A percentile compares a stretch with the other conserved stretches of the same genome.
These are phyloP conservation scores for Hypoxylon fuscum DNA, from an alignment of 495 filamentous ascomycete species.

Conservation along the genomic window DNA sequence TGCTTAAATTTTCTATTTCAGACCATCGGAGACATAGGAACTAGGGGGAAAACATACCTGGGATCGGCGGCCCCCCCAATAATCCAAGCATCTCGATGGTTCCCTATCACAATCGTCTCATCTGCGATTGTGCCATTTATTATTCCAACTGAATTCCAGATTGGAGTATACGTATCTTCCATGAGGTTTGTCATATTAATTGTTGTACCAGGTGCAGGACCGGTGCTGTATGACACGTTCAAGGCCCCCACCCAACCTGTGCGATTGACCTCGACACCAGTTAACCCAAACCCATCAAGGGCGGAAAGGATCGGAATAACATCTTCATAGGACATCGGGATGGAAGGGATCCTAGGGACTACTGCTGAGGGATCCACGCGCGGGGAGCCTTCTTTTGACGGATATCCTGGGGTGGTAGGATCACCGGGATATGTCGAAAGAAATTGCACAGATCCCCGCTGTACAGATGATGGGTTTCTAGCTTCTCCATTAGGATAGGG, in stretches of 20 bases:
- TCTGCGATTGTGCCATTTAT: slow-evolving; percentile 79
- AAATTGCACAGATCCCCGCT: slow-evolving; percentile 83
- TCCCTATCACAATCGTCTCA: slow-evolving; percentile 86
- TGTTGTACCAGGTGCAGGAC: slow-evolving; percentile 74
- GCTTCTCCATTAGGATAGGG: slow-evolving; percentile 85
- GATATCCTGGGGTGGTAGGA: slow-evolving; percentile 88
- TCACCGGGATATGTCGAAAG: slow-evolving; percentile 66
- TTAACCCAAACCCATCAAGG: slow-evolving; percentile 82
- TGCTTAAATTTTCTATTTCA: too few relatives aligned
- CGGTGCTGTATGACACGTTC: slow-evolving; percentile 84
- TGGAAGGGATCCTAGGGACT: slow-evolving; percentile 82
- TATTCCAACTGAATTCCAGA: slow-evolving; percentile 89
- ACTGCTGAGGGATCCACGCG: slow-evolving; percentile 67
- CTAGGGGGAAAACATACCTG: too few relatives aligned
- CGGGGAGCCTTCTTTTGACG: slow-evolving; percentile 79
- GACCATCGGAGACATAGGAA: too few relatives aligned
- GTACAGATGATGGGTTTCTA: slow-evolving; percentile 79
- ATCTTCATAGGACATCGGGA: slow-evolving; percentile 85
- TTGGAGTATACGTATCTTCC: slow-evolving; percentile 79
- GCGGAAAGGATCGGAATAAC: slow-evolving; percentile 79
- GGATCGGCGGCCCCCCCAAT: slow-evolving; percentile 81
- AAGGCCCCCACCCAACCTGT: slow-evolving; percentile 75
- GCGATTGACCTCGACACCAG: slow-evolving; percentile 73
- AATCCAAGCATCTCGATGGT: slow-evolving; percentile 91
- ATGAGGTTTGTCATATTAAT: slow-evolving; percentile 83